A percentile compares a stretch with the other conserved stretches of the same genome.
Evolutionary conservation across 805 yeast genomes (phyloP).

Genomic region (Teunomyces kruisii): DNA sequence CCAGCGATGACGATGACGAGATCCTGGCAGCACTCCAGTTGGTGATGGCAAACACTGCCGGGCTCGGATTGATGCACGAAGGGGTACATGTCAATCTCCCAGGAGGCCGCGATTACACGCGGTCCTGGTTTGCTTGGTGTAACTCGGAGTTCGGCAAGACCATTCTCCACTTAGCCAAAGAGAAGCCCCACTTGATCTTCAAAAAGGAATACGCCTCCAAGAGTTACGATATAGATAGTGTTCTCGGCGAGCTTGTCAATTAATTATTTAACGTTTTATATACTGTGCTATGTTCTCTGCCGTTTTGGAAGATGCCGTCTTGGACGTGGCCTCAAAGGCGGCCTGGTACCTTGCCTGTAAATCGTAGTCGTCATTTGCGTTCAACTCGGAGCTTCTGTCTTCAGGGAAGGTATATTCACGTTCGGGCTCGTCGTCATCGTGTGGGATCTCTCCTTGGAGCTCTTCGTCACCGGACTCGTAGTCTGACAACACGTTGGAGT

Average conservation of each 20-base stretch:
- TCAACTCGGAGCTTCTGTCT: slow-evolving; percentile 62
- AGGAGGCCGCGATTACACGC: slow-evolving; percentile 52
- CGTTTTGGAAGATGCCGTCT: slow-evolving; percentile 60
- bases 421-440: slow-evolving; percentile 46
- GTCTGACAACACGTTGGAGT: slow-evolving; percentile 53
- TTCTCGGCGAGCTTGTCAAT: slow-evolving; percentile 6
- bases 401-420: slow-evolving; percentile 74
- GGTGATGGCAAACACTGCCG: slow-evolving; percentile 63
- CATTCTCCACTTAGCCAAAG: slow-evolving; percentile 67
- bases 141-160: slow-evolving; percentile 89
- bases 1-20: slow-evolving; percentile 70
- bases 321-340: slow-evolving; percentile 65
- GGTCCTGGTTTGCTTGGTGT: slow-evolving; percentile 96
- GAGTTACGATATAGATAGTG: slow-evolving; percentile 31
- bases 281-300: slow-evolving; percentile 74
- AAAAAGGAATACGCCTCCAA: slow-evolving; percentile 34
- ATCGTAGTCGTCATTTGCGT: slow-evolving; percentile 46
- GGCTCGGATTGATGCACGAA: slow-evolving; percentile 84
- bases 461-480: slow-evolving; percentile 52
- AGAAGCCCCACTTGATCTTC: slow-evolving; percentile 73
- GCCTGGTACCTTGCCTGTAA: slow-evolving; percentile 70
- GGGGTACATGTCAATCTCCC: slow-evolving; percentile 63
- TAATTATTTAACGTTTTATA: slow-evolving; percentile 39
- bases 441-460: slow-evolving; percentile 44
- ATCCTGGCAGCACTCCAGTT: slow-evolving; percentile 49